Evolutionary conservation across 176 grass and related monocot genomes (phyloP).

Genomic region (Musa schizocarpa): DNA sequence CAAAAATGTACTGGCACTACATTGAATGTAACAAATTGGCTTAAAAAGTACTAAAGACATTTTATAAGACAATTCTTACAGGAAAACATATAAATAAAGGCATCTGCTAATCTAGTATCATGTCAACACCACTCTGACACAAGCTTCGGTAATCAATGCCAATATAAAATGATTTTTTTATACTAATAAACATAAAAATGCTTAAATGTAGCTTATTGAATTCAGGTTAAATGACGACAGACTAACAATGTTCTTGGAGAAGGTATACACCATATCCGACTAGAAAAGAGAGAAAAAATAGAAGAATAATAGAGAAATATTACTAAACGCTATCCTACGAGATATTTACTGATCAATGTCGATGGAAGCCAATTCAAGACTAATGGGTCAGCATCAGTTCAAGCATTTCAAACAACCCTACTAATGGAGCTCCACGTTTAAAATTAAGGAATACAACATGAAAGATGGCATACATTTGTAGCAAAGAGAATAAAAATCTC

Average conservation of each 20-base stretch:
- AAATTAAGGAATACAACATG: not conserved
- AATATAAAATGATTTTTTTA: too few species aligned
- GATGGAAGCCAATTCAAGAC: not conserved
- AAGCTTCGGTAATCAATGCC: not conserved
- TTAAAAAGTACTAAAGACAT: not conserved
- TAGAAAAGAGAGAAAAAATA: not conserved
- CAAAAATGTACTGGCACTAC: not conserved
- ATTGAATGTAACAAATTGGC: not conserved
- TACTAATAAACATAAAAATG: too few species aligned
- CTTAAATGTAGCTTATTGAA: too few species aligned
- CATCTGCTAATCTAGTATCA: not conserved
- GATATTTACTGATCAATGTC: not conserved
- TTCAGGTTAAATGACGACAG: too few species aligned
- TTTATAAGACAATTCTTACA: not conserved
- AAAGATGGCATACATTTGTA: not conserved
- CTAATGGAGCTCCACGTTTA: not conserved
- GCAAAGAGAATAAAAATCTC: not conserved
- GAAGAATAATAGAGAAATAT: not conserved
- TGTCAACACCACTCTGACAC: not conserved
- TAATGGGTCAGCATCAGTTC: not conserved
- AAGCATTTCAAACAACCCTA: too few species aligned
- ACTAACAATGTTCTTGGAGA: not conserved
- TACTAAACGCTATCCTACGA: not conserved
- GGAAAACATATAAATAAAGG: not conserved
- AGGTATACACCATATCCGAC: not conserved